Evolutionary conservation across 2,329 filamentous ascomycete genomes (phyloP).

Genomic region (Remersonia thermophila): DNA sequence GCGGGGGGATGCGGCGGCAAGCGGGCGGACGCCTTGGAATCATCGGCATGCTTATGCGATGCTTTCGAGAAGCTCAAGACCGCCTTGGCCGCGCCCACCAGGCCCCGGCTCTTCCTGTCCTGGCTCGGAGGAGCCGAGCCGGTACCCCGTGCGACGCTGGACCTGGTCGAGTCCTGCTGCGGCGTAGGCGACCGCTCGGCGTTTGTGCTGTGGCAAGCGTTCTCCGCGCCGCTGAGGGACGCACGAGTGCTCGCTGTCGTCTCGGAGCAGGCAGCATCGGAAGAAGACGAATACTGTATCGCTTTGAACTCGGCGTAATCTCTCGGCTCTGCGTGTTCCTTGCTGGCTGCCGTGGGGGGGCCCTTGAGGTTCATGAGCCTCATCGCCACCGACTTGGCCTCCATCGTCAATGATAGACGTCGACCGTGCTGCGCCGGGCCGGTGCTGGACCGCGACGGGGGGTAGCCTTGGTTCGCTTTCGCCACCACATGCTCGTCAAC

Average conservation of each 20-base stretch:
- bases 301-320: slow-evolving; percentile 12
- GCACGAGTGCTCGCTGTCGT: slow-evolving; percentile 1
- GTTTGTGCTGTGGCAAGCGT: not conserved
- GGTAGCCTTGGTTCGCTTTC: slow-evolving; percentile 6
- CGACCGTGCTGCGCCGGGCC: slow-evolving; percentile 11
- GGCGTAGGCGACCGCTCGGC: slow-evolving; percentile 7
- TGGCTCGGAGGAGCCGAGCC: slow-evolving; percentile 7
- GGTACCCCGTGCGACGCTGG: slow-evolving; percentile 6
- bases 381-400: slow-evolving; percentile 17
- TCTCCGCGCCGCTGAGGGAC: slow-evolving; percentile 2
- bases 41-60: not conserved
- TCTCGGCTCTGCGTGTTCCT: slow-evolving; percentile 1
- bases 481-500: slow-evolving; percentile 16
- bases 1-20: slow-evolving; percentile 11
- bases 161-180: slow-evolving; percentile 10
- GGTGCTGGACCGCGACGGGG: slow-evolving; percentile 13
- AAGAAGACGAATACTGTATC: slow-evolving; percentile 8
- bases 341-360: slow-evolving; percentile 5
- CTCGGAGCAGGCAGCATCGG: not conserved
- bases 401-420: slow-evolving; percentile 16
- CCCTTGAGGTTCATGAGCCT: slow-evolving; percentile 14
- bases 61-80: slow-evolving; percentile 19
- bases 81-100: slow-evolving; percentile 25
- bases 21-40: slow-evolving; percentile 6
- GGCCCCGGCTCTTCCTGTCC: slow-evolving; percentile 20